phyloP scores from a whole-genome alignment of 2,329 filamentous ascomycete species.

The Hypoxylon sp. region DNA sequence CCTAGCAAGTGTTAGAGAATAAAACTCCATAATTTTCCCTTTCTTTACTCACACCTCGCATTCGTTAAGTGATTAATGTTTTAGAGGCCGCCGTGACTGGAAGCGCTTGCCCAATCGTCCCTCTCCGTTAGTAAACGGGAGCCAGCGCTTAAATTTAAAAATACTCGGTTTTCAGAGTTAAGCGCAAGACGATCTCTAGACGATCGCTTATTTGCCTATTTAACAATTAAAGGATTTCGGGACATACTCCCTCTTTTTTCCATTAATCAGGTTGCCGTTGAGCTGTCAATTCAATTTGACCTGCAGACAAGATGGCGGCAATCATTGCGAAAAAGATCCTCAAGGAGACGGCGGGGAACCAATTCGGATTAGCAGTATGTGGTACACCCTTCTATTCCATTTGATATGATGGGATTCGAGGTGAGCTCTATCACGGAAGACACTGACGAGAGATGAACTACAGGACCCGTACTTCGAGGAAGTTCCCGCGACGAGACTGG shows the following conservation, averaged over 20 bases:
- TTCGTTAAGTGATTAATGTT: slow-evolving; percentile 27
- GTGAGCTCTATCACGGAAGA: slow-evolving; percentile 50
- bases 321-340: slow-evolving; percentile 70
- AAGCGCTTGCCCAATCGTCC: slow-evolving; percentile 16
- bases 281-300: slow-evolving; percentile 6
- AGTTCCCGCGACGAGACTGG: slow-evolving; percentile 79
- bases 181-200: slow-evolving; percentile 10
- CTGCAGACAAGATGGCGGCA: slow-evolving; percentile 64
- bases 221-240: slow-evolving; percentile 8
- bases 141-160: slow-evolving; percentile 17
- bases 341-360: slow-evolving; percentile 69
- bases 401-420: not conserved
- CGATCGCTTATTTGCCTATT: slow-evolving; percentile 11
- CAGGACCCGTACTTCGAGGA: slow-evolving; percentile 93
- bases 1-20: slow-evolving; percentile 21
- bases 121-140: not conserved
- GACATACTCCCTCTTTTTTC: not conserved
- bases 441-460: slow-evolving; percentile 39
- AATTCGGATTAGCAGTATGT: slow-evolving; percentile 69
- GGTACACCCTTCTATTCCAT: slow-evolving; percentile 49
- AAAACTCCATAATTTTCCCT: slow-evolving; percentile 17
- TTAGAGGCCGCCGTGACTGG: slow-evolving; percentile 21
- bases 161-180: slow-evolving; percentile 5
- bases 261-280: not conserved
- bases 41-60: slow-evolving; percentile 5